Conservation (phyloP, 805 yeast species). For the Aciculoconidium aculeatum region DNA sequence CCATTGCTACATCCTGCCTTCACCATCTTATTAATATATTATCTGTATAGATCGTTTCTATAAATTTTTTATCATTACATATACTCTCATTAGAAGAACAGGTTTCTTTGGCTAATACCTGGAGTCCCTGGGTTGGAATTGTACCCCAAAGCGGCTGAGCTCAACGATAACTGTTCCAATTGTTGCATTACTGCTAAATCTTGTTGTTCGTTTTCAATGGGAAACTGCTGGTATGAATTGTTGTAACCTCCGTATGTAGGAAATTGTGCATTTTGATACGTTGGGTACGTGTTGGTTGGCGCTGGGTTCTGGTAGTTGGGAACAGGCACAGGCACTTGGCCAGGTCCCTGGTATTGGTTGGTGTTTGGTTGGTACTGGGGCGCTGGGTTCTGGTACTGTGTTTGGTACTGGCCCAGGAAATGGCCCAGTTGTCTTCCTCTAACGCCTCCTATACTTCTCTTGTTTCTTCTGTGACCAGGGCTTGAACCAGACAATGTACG, state of each 20-base stretch:
- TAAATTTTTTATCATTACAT: no score
- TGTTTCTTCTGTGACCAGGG: conserved; percentile 20
- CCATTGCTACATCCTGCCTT: no score
- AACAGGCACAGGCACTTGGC: not conserved
- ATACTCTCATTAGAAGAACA: conserved; percentile 22
- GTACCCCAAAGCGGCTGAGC: conserved; percentile 43
- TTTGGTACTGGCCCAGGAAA: conserved; percentile 5
- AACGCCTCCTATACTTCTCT: conserved; percentile 10
- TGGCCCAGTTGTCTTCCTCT: conserved; percentile 6
- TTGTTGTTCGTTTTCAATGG: conserved; percentile 16
- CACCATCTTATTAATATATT: no score
- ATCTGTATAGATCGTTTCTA: no score
- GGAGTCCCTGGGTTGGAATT: conserved; percentile 41
- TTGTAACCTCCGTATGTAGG: not conserved
- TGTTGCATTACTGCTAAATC: conserved; percentile 38
- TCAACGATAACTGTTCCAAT: conserved; percentile 40
- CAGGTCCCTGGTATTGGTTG: conserved; percentile 2
- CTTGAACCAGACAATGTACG: conserved; percentile 23
- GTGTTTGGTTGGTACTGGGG: conserved; percentile 1
- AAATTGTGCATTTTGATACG: no score
- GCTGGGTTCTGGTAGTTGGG: not conserved
- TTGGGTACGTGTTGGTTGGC: not conserved
- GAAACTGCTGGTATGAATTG: conserved; percentile 1
- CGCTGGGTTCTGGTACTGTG: conserved; percentile 9
- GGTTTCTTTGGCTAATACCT: conserved; percentile 16